Evolutionary conservation across 2,329 filamentous ascomycete genomes (phyloP), one percentile per base, ranked within the genome.

Genomic region (Alternaria metachromatica): DNA sequence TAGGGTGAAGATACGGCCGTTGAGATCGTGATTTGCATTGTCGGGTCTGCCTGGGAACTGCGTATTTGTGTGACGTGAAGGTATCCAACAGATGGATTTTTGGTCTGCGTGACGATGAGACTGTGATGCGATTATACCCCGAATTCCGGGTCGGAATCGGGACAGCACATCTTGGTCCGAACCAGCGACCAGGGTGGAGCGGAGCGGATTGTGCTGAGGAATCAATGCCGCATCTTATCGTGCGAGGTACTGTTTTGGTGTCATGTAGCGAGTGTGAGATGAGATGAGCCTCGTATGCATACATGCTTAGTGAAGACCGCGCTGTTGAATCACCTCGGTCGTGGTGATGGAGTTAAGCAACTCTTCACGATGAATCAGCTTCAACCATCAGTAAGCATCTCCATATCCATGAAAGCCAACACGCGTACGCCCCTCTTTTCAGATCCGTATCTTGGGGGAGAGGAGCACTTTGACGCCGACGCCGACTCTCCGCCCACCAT

Each of bases 101-200:
- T 1, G 13, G 4, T 26, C n/a, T 21, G 15, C 18, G 6, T 21
- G 21, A 2, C 5, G 25, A 23, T 12, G 23, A 5, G 30, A 33
- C 18, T 33, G 20, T 23, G 37, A 23, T 46, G 44, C 49, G 4
- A 11, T 37, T 37, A 25, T 9, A 18, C 13, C 49, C 13, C 49
- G 49, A 37, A 53, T 13, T 53, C 49, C 49, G 30, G 49, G 21
- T 50, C 55, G 55, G 55, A 33, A 45, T 50, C 55, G 55, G 55
- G 15, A 50, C 18, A 58, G 44, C 25, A 26, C 18, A 15, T 11
- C 45, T 50, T 33, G 28, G 43, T n/a, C 43, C 55, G 41, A 25
- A 50, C 26, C 10, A 25, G 41, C 25, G 44, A 37, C 26, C 10
- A 25, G 41, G 43, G 55, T 58, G 55, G 49, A 53, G 49, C 49